Conservation (phyloP, 2,329 filamentous ascomycete genomes). For the Rosellinia necatrix region DNA sequence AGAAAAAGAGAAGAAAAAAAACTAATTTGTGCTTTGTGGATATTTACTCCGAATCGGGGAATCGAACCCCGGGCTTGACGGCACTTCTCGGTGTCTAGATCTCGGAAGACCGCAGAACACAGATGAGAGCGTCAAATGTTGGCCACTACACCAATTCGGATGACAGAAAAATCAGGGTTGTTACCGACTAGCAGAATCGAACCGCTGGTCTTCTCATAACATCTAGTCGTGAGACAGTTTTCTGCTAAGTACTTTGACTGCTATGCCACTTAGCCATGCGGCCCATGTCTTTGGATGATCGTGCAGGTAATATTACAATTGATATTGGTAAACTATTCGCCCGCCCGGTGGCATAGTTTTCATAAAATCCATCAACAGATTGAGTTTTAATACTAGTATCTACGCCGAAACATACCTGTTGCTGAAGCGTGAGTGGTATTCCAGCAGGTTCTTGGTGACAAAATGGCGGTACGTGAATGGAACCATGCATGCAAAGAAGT, state of each 20-base stretch:
- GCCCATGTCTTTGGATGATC: not conserved
- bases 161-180: not conserved
- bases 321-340: not conserved
- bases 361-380: too few species aligned
- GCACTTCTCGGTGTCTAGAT: conserved; percentile 10
- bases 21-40: too few species aligned
- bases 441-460: too few species aligned
- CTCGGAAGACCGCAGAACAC: too few species aligned
- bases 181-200: conserved; percentile 25
- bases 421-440: too few species aligned
- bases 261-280: conserved; percentile 26
- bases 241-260: too few species aligned
- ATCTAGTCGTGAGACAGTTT: conserved; percentile 2
- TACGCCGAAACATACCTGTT: too few species aligned
- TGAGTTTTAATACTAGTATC: too few species aligned
- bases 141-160: conserved; percentile 43
- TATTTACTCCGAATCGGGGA: conserved; percentile 41
- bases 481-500: too few species aligned
- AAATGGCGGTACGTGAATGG: too few species aligned
- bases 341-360: too few species aligned
- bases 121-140: conserved; percentile 44
- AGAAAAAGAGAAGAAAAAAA: too few species aligned
- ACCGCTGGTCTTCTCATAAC: conserved; percentile 24
- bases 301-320: not conserved
- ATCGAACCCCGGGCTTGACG: conserved; percentile 41